Evolutionary conservation across 768 basidiomycete species (phyloP).

Genomic region (Guyanaporus albipodus): DNA sequence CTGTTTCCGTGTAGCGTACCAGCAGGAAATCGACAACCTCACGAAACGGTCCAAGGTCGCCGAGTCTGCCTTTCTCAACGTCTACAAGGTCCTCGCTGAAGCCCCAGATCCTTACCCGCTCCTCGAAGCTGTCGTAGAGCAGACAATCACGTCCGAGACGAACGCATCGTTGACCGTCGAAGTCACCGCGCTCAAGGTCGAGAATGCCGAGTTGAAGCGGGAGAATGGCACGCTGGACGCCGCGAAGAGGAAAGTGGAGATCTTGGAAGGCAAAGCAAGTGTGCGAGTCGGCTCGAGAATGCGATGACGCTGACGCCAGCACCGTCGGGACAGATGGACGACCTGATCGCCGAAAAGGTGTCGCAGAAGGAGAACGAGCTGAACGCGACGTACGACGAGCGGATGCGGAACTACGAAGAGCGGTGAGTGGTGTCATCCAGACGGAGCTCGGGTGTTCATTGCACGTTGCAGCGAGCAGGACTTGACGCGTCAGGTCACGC

Average conservation of each 20-base stretch:
- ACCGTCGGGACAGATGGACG: slow-evolving; percentile 85
- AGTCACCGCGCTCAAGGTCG: slow-evolving; percentile 68
- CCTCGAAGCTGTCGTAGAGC: slow-evolving; percentile 93
- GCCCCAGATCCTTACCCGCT: slow-evolving; percentile 97
- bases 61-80: slow-evolving; percentile 94
- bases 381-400: slow-evolving; percentile 95
- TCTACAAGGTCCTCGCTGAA: slow-evolving; percentile 95
- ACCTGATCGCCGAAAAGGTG: slow-evolving; percentile 85
- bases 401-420: slow-evolving; percentile 92
- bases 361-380: slow-evolving; percentile 93
- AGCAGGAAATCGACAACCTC: slow-evolving; percentile 92
- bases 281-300: not conserved
- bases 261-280: slow-evolving; percentile 77
- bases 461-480: slow-evolving; percentile 72
- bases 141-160: slow-evolving; percentile 71
- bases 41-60: slow-evolving; percentile 89
- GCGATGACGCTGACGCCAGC: not conserved
- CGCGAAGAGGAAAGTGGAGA: slow-evolving; percentile 73
- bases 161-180: slow-evolving; percentile 47
- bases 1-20: slow-evolving; percentile 62
- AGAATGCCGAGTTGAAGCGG: slow-evolving; percentile 77
- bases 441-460: not conserved
- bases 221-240: slow-evolving; percentile 63
- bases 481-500: slow-evolving; percentile 84
- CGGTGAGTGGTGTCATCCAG: slow-evolving; percentile 71